Percentiles rank a stretch among this genome's conserved stretches.
These are phyloP conservation scores for Colletotrichum incanum DNA, from an alignment of 2,329 filamentous ascomycete genomes.

Conservation along the genomic window DNA sequence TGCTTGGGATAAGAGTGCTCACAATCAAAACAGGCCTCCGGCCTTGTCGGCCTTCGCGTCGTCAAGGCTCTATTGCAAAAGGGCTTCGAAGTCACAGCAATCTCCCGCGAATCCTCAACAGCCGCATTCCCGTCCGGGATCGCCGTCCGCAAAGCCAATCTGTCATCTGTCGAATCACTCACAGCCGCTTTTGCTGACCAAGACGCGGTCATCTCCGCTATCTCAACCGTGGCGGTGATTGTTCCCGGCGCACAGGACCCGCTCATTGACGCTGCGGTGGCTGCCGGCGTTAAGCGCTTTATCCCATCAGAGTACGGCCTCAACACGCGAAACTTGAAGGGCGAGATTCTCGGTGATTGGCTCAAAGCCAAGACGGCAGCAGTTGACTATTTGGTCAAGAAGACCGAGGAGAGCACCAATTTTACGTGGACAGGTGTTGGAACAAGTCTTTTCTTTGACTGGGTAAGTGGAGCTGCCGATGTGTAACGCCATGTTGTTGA, in stretches of 20 bases:
- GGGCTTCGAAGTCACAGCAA: conserved; percentile 32
- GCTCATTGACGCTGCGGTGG: conserved; percentile 67
- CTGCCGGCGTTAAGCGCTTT: conserved; percentile 69
- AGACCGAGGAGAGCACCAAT: conserved; percentile 34
- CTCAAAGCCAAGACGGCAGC: conserved; percentile 39
- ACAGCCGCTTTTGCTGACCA: conserved; percentile 40
- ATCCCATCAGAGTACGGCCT: conserved; percentile 66
- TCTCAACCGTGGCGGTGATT: conserved; percentile 53
- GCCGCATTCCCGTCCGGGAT: conserved; percentile 29
- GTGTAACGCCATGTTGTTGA: background rate
- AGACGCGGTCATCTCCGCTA: conserved; percentile 56
- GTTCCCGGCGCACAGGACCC: conserved; percentile 61
- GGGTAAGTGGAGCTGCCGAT: conserved; percentile 54
- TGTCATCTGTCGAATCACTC: conserved; percentile 29
- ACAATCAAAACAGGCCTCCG: conserved; percentile 16
- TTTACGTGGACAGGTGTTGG: conserved; percentile 75
- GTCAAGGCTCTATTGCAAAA: conserved; percentile 19
- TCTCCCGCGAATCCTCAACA: conserved; percentile 29
- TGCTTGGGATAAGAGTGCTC: background rate
- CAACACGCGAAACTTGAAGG: conserved; percentile 47
- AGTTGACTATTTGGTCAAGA: conserved; percentile 42
- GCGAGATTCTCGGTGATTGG: conserved; percentile 45
- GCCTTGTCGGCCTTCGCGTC: conserved; percentile 34
- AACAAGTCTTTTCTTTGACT: conserved; percentile 74
- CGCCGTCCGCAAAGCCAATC: conserved; percentile 32